A percentile compares a stretch with the other conserved stretches of the same genome.
Conservation (phyloP, 805 yeast genomes). For the Metschnikowia noctiluminum region DNA sequence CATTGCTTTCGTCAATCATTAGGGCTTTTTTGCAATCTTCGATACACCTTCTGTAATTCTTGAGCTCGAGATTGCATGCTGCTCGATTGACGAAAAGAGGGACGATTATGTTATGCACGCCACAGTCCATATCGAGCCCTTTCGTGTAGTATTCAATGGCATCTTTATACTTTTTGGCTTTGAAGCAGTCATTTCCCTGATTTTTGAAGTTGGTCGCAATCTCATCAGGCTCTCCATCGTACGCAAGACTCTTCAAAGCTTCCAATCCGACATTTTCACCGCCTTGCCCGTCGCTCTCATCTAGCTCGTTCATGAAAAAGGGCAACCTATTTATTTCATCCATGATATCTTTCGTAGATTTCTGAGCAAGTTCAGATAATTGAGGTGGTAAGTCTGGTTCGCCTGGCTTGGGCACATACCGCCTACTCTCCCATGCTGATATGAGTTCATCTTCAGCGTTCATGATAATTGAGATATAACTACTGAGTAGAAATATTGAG, state of each 20-base stretch:
- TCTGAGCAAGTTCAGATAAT: constrained; percentile 57
- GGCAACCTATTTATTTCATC: constrained; percentile 80
- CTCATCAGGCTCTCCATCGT: constrained; percentile 94
- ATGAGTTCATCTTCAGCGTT: constrained; percentile 20
- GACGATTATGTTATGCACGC: constrained; percentile 50
- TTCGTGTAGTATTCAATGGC: constrained; percentile 79
- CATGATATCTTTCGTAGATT: constrained; percentile 72
- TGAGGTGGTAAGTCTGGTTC: constrained; percentile 84
- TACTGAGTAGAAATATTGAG: not conserved
- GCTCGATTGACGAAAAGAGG: constrained; percentile 80
- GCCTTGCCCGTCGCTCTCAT: constrained; percentile 71
- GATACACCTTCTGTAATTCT: constrained; percentile 81
- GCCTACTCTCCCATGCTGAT: constrained; percentile 42
- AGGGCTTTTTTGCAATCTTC: constrained; percentile 80
- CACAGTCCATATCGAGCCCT: constrained; percentile 71
- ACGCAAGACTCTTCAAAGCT: constrained; percentile 86
- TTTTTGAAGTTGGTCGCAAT: constrained; percentile 83
- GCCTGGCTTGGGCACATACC: constrained; percentile 45
- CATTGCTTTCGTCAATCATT: constrained; percentile 58
- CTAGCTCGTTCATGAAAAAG: constrained; percentile 88
- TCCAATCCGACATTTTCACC: constrained; percentile 75
- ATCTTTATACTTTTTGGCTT: constrained; percentile 62
- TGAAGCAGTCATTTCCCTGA: constrained; percentile 89
- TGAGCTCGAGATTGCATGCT: constrained; percentile 83
- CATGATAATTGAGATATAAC: constrained; percentile 1